A percentile compares a stretch with the other conserved stretches of the same genome.
These are phyloP conservation scores for Saturnispora saitoi DNA, from an alignment of 805 yeast species.

Conservation along the genomic window DNA sequence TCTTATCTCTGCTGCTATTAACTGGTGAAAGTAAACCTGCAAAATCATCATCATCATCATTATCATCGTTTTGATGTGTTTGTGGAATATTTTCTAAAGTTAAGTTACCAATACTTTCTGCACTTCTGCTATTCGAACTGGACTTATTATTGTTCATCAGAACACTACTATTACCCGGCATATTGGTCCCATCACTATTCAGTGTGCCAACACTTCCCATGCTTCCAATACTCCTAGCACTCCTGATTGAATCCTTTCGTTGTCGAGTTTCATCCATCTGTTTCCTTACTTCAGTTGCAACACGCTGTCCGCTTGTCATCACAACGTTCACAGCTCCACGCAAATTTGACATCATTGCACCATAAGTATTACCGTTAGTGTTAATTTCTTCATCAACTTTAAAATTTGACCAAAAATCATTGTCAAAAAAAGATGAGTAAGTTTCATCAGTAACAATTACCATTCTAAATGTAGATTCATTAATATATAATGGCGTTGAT, in stretches of 20 bases:
- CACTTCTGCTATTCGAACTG: slow-evolving; percentile 11
- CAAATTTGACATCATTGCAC: slow-evolving; percentile 43
- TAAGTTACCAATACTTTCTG: slow-evolving; percentile 10
- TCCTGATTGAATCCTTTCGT: slow-evolving; percentile 9
- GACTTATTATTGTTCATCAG: background rate
- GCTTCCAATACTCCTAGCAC: slow-evolving; percentile 8
- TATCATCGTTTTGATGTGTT: slow-evolving; percentile 4
- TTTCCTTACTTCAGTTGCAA: slow-evolving; percentile 80
- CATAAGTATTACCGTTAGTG: slow-evolving; percentile 32
- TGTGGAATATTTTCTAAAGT: background rate
- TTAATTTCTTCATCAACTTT: slow-evolving; percentile 42
- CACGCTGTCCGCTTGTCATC: slow-evolving; percentile 85
- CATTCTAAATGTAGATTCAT: slow-evolving; percentile 88
- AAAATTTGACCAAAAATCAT: slow-evolving; percentile 56
- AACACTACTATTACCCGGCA: background rate
- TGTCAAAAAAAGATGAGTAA: slow-evolving; percentile 73
- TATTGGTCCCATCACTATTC: background rate
- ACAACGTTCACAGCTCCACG: slow-evolving; percentile 87
- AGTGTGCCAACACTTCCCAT: slow-evolving; percentile 1
- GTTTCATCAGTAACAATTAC: slow-evolving; percentile 90
- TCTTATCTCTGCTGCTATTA: background rate
- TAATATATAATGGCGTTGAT: slow-evolving; percentile 60
- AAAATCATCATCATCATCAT: slow-evolving; percentile 6
- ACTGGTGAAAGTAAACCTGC: slow-evolving; percentile 5
- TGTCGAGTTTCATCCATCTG: slow-evolving; percentile 69